Base-by-base conservation (phyloP, 2,329 filamentous ascomycete genomes). In the Mycosphaerella arachidis region DNA sequence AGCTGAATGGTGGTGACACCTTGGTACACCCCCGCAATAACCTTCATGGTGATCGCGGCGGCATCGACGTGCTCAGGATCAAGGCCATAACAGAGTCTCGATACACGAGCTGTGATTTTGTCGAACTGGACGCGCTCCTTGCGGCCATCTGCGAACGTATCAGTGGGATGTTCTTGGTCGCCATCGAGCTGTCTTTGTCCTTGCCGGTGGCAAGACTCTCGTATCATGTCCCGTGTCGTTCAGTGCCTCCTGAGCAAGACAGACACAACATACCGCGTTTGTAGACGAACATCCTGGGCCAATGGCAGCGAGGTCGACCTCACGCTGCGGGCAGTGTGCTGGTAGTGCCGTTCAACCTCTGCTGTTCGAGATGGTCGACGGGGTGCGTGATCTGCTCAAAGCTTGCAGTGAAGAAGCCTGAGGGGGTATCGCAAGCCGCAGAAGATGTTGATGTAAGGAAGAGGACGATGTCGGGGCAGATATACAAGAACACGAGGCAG, bases 61-160 rank as follows among this genome's bases (percentile, higher is more conserved):
- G 94, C 91, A 79, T 99, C 94, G 72, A 99, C 91, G 81, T 99
- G 94, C 70, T 90, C 93, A 54, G 90, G 86, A 75, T 99, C 94
- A 60, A 99, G 88, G 68, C 93, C 93, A 78, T 99, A 99, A 85
- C 94, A 99, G 74, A 99, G 84, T 73, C 94, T 87, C 51, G 94
- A 97, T 69, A 99, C 94, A 78, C 94, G 92, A 72, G 94, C 94
- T 73, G 94, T 97, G 85, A 99, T 99, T 83, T 99, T 99, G 84
- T 99, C 94, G 82, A 99, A 99, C 78, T 99, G 94, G 67, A 99
- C 94, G 78, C 94, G 94, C 85, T 99, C 94, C 83, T 97, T 96
- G 83, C 94, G 94, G 80, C 93, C 93, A 85, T 99, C 94, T 97
- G 70, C 43, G 40, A 53, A 13, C 37, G 55, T 57, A 65, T 73